Percentiles rank a stretch among this genome's conserved stretches.
These are phyloP conservation scores for Marasmius fiardii DNA, from an alignment of 1,284 basidiomycete species.

Conservation along the genomic window DNA sequence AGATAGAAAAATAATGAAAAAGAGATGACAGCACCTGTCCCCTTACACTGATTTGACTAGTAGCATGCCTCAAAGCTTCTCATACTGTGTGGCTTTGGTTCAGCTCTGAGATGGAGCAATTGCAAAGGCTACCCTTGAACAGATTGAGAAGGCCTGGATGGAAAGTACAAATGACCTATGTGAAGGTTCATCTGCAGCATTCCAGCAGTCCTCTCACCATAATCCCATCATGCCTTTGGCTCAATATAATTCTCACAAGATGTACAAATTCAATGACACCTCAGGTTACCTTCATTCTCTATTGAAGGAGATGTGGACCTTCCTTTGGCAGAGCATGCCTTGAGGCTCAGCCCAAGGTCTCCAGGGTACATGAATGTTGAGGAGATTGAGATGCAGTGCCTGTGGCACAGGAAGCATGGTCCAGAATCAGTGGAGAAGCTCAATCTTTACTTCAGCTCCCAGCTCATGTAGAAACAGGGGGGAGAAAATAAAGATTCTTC, in stretches of 20 bases:
- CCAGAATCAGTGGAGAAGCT: background rate
- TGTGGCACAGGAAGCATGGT: slow-evolving; percentile 10
- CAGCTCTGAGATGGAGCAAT: no score
- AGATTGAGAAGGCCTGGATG: slow-evolving; percentile 14
- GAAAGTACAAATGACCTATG: slow-evolving; percentile 15
- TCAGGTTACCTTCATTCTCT: slow-evolving; percentile 5
- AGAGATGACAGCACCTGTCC: no score
- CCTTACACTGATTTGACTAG: no score
- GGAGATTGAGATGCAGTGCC: slow-evolving; percentile 11
- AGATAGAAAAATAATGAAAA: no score
- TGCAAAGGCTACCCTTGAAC: slow-evolving; percentile 5
- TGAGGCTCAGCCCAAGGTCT: background rate
- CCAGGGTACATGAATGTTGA: slow-evolving; percentile 10
- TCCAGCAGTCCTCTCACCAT: background rate
- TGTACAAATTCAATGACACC: slow-evolving; percentile 17
- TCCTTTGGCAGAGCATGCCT: slow-evolving; percentile 8
- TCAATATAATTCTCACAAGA: slow-evolving; percentile 15
- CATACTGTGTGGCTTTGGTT: no score
- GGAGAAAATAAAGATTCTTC: background rate
- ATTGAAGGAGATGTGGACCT: slow-evolving; percentile 2
- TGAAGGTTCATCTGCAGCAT: slow-evolving; percentile 10
- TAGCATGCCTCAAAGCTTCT: no score
- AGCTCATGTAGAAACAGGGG: slow-evolving; percentile 4
- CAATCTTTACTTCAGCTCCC: slow-evolving; percentile 2
- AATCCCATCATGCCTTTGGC: slow-evolving; percentile 11